Evolutionary conservation across 2,329 filamentous ascomycete genomes (phyloP).

Genomic region (Fusarium tupiense): DNA sequence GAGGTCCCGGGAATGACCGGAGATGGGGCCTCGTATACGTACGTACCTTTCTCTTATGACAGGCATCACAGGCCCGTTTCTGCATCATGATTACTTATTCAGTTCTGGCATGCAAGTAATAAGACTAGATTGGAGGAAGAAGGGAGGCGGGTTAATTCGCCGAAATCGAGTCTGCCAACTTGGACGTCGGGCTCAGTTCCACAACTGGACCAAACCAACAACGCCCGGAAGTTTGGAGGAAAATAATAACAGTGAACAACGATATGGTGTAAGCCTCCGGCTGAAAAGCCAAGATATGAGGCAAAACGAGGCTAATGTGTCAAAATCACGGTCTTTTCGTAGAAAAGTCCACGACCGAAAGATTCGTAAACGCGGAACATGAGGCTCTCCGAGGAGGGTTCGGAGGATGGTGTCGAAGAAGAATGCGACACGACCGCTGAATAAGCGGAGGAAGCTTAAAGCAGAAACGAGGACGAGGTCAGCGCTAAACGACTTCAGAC

Average conservation of each 20-base stretch:
- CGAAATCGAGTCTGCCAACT: not conserved
- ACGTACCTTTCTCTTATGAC: constrained; percentile 40
- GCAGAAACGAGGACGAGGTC: not conserved
- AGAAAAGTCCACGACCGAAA: not conserved
- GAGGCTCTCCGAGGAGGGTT: constrained; percentile 3
- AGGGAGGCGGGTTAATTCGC: not conserved
- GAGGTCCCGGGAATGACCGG: not conserved
- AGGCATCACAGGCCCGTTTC: constrained; percentile 38
- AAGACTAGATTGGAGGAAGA: not conserved
- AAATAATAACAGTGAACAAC: not conserved
- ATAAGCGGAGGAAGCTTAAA: constrained; percentile 6
- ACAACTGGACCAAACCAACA: not conserved
- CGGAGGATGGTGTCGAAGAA: constrained; percentile 4
- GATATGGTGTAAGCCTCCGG: not conserved
- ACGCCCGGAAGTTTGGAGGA: not conserved
- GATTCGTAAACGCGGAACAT: constrained; percentile 8
- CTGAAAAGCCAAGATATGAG: not conserved
- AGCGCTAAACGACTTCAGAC: not conserved
- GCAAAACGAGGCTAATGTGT: not conserved
- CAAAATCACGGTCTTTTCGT: not conserved
- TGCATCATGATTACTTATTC: constrained; percentile 16
- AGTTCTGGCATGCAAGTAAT: not conserved
- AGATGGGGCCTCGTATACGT: constrained; percentile 15
- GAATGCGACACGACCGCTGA: constrained; percentile 18
- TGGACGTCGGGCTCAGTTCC: not conserved